Evolutionary conservation across 805 yeast species (phyloP).

Genomic region (Wickerhamomyces subpelliculosus): DNA sequence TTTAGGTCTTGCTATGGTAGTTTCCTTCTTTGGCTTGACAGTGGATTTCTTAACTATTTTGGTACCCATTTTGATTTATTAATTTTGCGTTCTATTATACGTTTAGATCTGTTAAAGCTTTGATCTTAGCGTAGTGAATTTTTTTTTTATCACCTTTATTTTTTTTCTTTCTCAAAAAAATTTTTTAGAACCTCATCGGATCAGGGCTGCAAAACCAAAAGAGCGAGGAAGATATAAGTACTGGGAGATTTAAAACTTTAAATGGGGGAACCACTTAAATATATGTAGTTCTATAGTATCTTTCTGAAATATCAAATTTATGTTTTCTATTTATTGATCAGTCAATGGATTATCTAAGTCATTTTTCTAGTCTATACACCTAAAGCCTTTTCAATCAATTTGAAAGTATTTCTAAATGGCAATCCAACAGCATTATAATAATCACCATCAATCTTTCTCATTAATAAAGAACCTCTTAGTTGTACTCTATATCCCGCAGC

Average conservation of each 20-base stretch:
- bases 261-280: too few relatives aligned
- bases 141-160: neutral
- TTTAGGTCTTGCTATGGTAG: constrained; percentile 5
- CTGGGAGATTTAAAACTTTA: too few relatives aligned
- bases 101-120: neutral
- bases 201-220: constrained; percentile 6
- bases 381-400: constrained; percentile 27
- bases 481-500: constrained; percentile 94
- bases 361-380: neutral
- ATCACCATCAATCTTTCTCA: constrained; percentile 67
- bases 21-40: constrained; percentile 15
- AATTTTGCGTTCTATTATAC: neutral
- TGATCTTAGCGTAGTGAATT: neutral
- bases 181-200: constrained; percentile 10
- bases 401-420: constrained; percentile 57
- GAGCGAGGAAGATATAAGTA: neutral
- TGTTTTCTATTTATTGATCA: too few relatives aligned
- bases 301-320: too few relatives aligned
- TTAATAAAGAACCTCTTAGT: constrained; percentile 59
- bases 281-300: too few relatives aligned
- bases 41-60: constrained; percentile 13
- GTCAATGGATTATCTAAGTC: too few relatives aligned
- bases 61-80: constrained; percentile 8
- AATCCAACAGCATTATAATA: constrained; percentile 83
- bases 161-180: constrained; percentile 3